These are phyloP conservation scores for Nicotiana noctiflora DNA, from an alignment of 257 asterid genomes.

Conservation along the genomic window DNA sequence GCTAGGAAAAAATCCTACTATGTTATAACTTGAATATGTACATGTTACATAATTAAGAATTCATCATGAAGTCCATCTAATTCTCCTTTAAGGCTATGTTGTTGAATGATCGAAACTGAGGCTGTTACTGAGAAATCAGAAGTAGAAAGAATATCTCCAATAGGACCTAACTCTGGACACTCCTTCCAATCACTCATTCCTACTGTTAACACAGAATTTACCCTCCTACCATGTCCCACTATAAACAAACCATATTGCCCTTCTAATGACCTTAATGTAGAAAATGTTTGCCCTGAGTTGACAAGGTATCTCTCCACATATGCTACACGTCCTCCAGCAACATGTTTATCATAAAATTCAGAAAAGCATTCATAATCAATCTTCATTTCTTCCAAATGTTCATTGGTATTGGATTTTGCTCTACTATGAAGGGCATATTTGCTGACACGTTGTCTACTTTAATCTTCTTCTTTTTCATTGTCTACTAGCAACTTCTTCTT, in stretches of 20 bases:
- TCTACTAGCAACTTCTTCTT: conserved; percentile 77
- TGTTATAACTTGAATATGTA: background rate
- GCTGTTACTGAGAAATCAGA: conserved; percentile 71
- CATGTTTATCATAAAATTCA: conserved; percentile 71
- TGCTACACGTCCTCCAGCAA: conserved; percentile 79
- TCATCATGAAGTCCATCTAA: conserved; percentile 86
- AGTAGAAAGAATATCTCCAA: conserved; percentile 85
- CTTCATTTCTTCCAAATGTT: conserved; percentile 83
- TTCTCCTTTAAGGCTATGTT: conserved; percentile 73
- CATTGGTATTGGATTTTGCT: conserved; percentile 61
- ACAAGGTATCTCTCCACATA: conserved; percentile 83
- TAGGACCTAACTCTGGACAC: conserved; percentile 91
- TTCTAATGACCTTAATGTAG: conserved; percentile 66
- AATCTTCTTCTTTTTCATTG: too few relatives aligned
- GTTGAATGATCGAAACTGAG: conserved; percentile 79
- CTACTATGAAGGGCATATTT: too few relatives aligned
- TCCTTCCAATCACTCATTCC: conserved; percentile 99
- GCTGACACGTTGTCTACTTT: too few relatives aligned
- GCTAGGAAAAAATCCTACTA: background rate
- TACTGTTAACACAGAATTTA: conserved; percentile 61
- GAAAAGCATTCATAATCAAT: conserved; percentile 84
- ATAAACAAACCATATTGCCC: conserved; percentile 81
- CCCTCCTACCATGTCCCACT: conserved; percentile 84
- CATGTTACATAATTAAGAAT: conserved; percentile 65
- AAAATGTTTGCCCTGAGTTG: conserved; percentile 84